Percentiles rank a stretch among this genome's conserved stretches.
Conservation (phyloP, 2,329 filamentous ascomycete species). For the Exophiala sp. region DNA sequence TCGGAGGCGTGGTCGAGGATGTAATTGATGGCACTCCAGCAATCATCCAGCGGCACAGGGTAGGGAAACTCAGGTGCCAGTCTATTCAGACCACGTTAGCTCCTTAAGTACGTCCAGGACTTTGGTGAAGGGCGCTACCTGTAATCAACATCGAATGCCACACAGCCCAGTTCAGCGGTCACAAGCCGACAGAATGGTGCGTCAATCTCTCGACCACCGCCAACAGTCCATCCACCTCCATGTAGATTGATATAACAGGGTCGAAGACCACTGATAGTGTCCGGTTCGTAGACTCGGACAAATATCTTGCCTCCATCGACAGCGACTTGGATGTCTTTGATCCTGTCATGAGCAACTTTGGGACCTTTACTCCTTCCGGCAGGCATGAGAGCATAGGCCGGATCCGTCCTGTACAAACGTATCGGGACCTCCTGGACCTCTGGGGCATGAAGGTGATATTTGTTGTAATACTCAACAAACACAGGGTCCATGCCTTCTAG, state of each 20-base stretch:
- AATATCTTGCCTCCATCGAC: conserved; percentile 40
- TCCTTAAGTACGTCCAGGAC: no score
- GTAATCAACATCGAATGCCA: conserved; percentile 46
- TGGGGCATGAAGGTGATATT: conserved; percentile 41
- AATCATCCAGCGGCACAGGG: conserved; percentile 21
- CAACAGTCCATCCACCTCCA: conserved; percentile 45
- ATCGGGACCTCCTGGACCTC: conserved; percentile 43
- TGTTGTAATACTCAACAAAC: conserved; percentile 43
- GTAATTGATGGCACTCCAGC: no score
- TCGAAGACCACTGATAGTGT: conserved; percentile 30
- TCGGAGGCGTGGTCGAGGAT: not conserved
- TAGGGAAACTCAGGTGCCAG: conserved; percentile 40
- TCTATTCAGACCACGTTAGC: conserved; percentile 18
- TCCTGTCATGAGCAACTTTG: conserved; percentile 37
- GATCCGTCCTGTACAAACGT: conserved; percentile 38
- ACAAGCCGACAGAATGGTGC: conserved; percentile 43
- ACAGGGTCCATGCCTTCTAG: conserved; percentile 36
- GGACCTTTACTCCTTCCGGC: conserved; percentile 40
- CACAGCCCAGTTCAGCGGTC: conserved; percentile 38
- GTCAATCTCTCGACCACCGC: conserved; percentile 35
- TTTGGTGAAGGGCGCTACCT: no score
- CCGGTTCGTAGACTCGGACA: conserved; percentile 41
- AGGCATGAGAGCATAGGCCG: conserved; percentile 36
- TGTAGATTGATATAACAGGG: conserved; percentile 43
- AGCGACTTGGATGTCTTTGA: conserved; percentile 40